These are phyloP conservation scores for Nicotiana tomentosiformis DNA, from an alignment of 257 asterid species.

Conservation along the genomic window DNA sequence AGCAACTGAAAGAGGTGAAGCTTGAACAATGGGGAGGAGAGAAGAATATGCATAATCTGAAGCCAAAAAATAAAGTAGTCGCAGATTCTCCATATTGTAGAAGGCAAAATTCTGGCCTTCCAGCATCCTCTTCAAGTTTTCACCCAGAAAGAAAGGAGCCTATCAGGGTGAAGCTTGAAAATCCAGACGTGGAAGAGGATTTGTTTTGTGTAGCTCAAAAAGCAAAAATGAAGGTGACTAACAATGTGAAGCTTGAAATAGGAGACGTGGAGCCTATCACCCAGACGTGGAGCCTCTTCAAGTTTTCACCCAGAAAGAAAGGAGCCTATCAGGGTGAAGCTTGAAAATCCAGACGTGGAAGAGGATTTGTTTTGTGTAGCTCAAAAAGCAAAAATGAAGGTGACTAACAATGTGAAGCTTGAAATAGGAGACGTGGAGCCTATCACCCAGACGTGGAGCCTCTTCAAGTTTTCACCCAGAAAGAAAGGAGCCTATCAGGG, in stretches of 20 bases:
- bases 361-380: background rate
- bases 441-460: no score
- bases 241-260: background rate
- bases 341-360: background rate
- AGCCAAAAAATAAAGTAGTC: background rate
- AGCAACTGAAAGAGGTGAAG: background rate
- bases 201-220: background rate
- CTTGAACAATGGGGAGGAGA: background rate
- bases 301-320: background rate
- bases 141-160: no score
- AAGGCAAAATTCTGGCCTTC: background rate
- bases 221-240: background rate
- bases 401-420: background rate
- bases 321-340: background rate
- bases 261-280: background rate
- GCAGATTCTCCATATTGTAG: background rate
- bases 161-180: background rate
- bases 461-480: background rate
- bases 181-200: background rate
- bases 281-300: no score
- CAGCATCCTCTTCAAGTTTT: background rate
- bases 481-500: background rate
- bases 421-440: no score
- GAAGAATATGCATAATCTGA: background rate
- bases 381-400: background rate